Evolutionary conservation across 495 filamentous ascomycete species (phyloP).

Genomic region (Penicillium odoratum): DNA sequence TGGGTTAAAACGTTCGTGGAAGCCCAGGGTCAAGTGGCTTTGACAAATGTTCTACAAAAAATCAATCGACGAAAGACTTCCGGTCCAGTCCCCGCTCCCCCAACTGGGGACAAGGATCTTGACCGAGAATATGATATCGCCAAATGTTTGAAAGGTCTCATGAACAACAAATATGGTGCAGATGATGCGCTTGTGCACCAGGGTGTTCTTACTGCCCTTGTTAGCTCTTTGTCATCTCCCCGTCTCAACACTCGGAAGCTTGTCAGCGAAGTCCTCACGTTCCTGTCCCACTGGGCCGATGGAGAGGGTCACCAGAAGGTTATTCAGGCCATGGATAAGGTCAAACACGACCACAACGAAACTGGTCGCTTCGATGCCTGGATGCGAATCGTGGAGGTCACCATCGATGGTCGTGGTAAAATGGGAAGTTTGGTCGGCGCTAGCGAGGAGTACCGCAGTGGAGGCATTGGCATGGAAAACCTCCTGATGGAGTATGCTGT

Average conservation of each 20-base stretch:
- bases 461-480: constrained; percentile 98
- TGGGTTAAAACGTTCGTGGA: constrained; percentile 98
- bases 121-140: constrained; percentile 97
- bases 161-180: constrained; percentile 99
- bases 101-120: constrained; percentile 75
- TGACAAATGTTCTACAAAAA: constrained; percentile 90
- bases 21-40: constrained; percentile 92
- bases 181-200: constrained; percentile 94
- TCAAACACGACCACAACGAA: constrained; percentile 86
- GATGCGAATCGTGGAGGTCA: constrained; percentile 98
- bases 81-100: constrained; percentile 66
- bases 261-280: constrained; percentile 94
- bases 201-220: constrained; percentile 83
- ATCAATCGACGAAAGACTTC: constrained; percentile 84
- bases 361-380: constrained; percentile 97
- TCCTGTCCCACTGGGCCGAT: constrained; percentile 93
- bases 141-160: constrained; percentile 93
- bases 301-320: constrained; percentile 95
- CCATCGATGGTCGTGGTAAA: constrained; percentile 94
- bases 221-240: constrained; percentile 83
- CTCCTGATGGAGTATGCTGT: constrained; percentile 98
- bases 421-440: constrained; percentile 97
- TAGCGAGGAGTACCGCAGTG: constrained; percentile 94
- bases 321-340: constrained; percentile 86
- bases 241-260: constrained; percentile 90